These are phyloP conservation scores for Porogramme epimiltina DNA, from an alignment of 1,284 basidiomycete genomes.

Conservation along the genomic window DNA sequence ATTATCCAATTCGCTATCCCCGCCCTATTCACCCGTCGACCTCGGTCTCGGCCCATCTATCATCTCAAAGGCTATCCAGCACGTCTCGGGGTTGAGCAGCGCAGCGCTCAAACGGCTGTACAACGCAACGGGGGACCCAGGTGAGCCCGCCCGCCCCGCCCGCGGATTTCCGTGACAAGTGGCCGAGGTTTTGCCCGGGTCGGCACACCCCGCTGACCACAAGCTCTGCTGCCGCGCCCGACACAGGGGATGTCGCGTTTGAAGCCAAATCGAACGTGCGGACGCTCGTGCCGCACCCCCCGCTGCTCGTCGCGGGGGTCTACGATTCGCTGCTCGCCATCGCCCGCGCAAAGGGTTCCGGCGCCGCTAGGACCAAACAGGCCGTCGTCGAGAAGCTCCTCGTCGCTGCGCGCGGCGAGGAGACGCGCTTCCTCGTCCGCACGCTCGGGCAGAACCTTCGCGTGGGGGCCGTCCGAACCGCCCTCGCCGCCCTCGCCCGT, in stretches of 20 bases:
- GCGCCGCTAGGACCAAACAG: constrained; percentile 78
- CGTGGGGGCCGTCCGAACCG: constrained; percentile 85
- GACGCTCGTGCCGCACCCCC: constrained; percentile 74
- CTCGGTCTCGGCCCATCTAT: constrained; percentile 79
- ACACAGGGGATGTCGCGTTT: constrained; percentile 77
- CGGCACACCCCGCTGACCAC: neutral
- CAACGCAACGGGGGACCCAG: constrained; percentile 67
- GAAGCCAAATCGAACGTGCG: constrained; percentile 80
- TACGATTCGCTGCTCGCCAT: constrained; percentile 70
- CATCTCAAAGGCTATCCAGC: constrained; percentile 79
- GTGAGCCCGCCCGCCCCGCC: constrained; percentile 17
- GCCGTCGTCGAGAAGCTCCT: constrained; percentile 82
- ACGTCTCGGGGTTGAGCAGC: constrained; percentile 78
- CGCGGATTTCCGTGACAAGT: neutral
- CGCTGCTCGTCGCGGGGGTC: constrained; percentile 65
- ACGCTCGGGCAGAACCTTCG: constrained; percentile 83
- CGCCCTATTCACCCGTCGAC: constrained; percentile 75
- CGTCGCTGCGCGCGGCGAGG: constrained; percentile 85
- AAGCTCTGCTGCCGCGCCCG: neutral
- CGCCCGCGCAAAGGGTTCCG: constrained; percentile 68
- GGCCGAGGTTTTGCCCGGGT: neutral
- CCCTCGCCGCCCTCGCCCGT: constrained; percentile 83
- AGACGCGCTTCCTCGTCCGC: constrained; percentile 82
- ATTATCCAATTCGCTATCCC: constrained; percentile 84
- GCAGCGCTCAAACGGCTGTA: constrained; percentile 69